Evolutionary conservation across 495 filamentous ascomycete species (phyloP).

Genomic region (Aspergillus baeticus): DNA sequence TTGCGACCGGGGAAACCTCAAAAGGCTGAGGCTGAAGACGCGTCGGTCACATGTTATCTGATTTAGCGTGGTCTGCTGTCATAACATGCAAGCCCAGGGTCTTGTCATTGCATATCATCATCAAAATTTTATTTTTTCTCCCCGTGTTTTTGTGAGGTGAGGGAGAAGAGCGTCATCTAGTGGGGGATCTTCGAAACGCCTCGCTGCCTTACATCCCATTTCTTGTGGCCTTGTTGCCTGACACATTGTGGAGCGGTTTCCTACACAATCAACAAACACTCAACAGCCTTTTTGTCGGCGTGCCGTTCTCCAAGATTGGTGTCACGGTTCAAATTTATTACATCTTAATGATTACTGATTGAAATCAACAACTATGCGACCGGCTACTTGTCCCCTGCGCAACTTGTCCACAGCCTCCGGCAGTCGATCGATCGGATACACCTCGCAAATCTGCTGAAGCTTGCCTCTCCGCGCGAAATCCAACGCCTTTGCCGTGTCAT

Average conservation of each 20-base stretch:
- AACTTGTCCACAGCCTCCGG: slow-evolving; percentile 41
- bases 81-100: too few relatives aligned
- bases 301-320: too few relatives aligned
- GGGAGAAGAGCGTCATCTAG: too few relatives aligned
- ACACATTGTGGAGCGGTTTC: too few relatives aligned
- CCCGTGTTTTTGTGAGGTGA: too few relatives aligned
- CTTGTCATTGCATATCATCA: too few relatives aligned
- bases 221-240: too few relatives aligned
- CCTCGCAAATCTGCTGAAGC: slow-evolving; percentile 40
- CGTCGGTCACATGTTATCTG: not conserved
- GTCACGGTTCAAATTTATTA: too few relatives aligned
- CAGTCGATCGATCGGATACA: slow-evolving; percentile 39
- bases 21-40: not conserved
- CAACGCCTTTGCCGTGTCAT: slow-evolving; percentile 42
- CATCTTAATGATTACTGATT: slow-evolving; percentile 29
- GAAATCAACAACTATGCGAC: slow-evolving; percentile 51
- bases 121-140: too few relatives aligned
- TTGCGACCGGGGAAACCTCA: not conserved
- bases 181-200: too few relatives aligned
- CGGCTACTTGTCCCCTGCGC: slow-evolving; percentile 43
- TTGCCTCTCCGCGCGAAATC: slow-evolving; percentile 47
- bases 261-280: not conserved
- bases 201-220: too few relatives aligned
- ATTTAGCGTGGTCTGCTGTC: not conserved
- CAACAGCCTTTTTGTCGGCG: too few relatives aligned